These are phyloP conservation scores for Hypoxylon trugodes DNA, from an alignment of 495 filamentous ascomycete species.

Conservation along the genomic window DNA sequence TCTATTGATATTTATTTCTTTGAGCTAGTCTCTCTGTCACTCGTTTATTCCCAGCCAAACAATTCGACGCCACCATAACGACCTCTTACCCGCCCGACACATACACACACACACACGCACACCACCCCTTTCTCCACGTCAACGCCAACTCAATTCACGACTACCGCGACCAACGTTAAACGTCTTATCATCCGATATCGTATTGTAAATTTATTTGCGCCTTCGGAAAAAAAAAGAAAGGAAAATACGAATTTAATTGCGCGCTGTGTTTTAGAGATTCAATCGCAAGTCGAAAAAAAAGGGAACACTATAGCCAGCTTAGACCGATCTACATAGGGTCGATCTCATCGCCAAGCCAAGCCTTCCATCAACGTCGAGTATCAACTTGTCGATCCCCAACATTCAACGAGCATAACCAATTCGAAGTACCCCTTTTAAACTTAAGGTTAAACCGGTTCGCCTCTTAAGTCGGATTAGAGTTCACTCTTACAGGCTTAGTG, in stretches of 20 bases:
- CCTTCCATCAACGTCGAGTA: constrained; percentile 24
- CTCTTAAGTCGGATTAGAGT: constrained; percentile 1
- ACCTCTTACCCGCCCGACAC: constrained; percentile 16
- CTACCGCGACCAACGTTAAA: constrained; percentile 13
- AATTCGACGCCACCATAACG: constrained; percentile 6
- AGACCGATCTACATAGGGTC: constrained; percentile 34
- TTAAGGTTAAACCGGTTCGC: background rate
- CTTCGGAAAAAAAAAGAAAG: background rate
- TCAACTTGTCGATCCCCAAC: constrained; percentile 36
- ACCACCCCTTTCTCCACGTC: constrained; percentile 22
- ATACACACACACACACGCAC: background rate
- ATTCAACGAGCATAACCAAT: constrained; percentile 20
- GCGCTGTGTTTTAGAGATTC: constrained; percentile 16
- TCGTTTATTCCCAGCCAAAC: constrained; percentile 49
- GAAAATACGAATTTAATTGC: background rate
- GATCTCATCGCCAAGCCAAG: constrained; percentile 38
- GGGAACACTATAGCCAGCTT: constrained; percentile 23
- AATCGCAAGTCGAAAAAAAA: constrained; percentile 34
- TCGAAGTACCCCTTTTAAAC: constrained; percentile 15
- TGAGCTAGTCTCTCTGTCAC: constrained; percentile 62
- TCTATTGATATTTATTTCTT: constrained; percentile 49
- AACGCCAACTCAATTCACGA: constrained; percentile 18
- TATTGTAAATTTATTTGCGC: background rate
- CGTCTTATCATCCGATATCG: constrained; percentile 1
- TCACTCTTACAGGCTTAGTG: constrained; percentile 1